Evolutionary conservation across 768 basidiomycete genomes (phyloP), one percentile per base, ranked within the genome.

Genomic region (Podaxis rugospora): DNA sequence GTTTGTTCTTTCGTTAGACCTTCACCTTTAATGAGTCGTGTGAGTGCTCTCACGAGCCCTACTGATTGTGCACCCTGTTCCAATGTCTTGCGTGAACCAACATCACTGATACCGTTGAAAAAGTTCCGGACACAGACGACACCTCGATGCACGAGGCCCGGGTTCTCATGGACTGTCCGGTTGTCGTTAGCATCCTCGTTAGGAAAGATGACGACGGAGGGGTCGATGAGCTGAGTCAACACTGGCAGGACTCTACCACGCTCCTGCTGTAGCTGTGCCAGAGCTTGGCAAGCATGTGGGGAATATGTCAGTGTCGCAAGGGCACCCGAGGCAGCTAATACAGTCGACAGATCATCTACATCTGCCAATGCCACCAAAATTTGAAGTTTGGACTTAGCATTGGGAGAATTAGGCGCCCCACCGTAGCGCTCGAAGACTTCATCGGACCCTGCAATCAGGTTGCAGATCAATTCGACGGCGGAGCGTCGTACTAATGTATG

Each of bases 401-500:
- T 73, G 9, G 71, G 65, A 5, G 73, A 68, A 18, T 72, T 74
- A 35, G 71, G 71, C 28, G 63, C 73, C 25, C 84, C 85, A 9
- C 83, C 84, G 69, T 90, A 96, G 65, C 82, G 81, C 63, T 85
- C 82, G 70, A 93, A 96, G 4, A 89, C 84, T 4, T 78, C 78
- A 49, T 94, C 90, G 14, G 88, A 87, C 5, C 89, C 90, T 1
- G 80, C 83, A 40, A 95, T 81, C 13, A 99, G 81, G 74, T 99
- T 99, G 80, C 95, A 98, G 3, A 94, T 76, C 28, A 98, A 82
- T 74, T 99, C 94, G 57, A 87, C 88, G 1, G 95, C 87, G 1
- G 97, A 96, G 61, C 97, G 80, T 14, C 93, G 84, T 57, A 97
- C 79, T 60, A 98, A 78, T 0, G 72, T 74, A 71, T 96, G 90